Percentiles rank a stretch among this genome's conserved stretches.
phyloP scores from a whole-genome alignment of 148 eudicot species.

The Camellia japonica region DNA sequence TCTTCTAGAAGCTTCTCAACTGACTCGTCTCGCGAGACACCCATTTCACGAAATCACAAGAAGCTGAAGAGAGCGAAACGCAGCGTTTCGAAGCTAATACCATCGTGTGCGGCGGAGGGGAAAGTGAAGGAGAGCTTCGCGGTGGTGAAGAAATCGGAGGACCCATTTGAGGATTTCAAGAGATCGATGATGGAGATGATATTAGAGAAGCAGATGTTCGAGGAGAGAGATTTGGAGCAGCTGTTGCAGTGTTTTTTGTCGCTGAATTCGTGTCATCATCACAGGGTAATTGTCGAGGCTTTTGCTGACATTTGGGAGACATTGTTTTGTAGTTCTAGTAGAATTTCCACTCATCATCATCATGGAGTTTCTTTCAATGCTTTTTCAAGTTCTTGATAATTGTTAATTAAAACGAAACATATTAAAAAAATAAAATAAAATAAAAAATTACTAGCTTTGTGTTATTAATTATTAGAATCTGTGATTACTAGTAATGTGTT shows the following conservation, averaged over 20 bases:
- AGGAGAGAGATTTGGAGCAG: slow-evolving; percentile 58
- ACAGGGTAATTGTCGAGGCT: slow-evolving; percentile 60
- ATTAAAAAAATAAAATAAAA: too few relatives aligned
- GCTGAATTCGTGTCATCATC: slow-evolving; percentile 54
- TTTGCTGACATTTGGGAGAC: slow-evolving; percentile 70
- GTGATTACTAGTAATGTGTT: too few relatives aligned
- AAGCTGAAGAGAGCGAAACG: slow-evolving; percentile 16
- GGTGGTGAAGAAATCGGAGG: slow-evolving; percentile 66
- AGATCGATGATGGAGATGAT: slow-evolving; percentile 89
- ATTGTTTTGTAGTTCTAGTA: slow-evolving; percentile 28
- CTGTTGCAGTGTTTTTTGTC: slow-evolving; percentile 65
- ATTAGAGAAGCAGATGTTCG: slow-evolving; percentile 78
- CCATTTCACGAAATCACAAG: slow-evolving; percentile 2
- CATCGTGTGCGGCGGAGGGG: slow-evolving; percentile 74
- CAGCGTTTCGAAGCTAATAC: slow-evolving; percentile 38
- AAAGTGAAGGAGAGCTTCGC: slow-evolving; percentile 83
- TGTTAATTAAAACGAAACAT: too few relatives aligned
- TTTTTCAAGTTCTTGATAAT: too few relatives aligned
- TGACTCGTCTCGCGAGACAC: slow-evolving; percentile 29
- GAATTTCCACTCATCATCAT: too few relatives aligned
- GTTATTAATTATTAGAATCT: too few relatives aligned
- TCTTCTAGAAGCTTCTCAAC: slow-evolving; percentile 53
- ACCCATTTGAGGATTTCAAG: slow-evolving; percentile 76
- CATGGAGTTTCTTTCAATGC: too few relatives aligned
- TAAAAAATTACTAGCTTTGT: too few relatives aligned